Percentiles rank a stretch among this genome's conserved stretches.
Evolutionary conservation across 352 stramenopile genomes (phyloP).

Genomic region (Pythium apleroticum): DNA sequence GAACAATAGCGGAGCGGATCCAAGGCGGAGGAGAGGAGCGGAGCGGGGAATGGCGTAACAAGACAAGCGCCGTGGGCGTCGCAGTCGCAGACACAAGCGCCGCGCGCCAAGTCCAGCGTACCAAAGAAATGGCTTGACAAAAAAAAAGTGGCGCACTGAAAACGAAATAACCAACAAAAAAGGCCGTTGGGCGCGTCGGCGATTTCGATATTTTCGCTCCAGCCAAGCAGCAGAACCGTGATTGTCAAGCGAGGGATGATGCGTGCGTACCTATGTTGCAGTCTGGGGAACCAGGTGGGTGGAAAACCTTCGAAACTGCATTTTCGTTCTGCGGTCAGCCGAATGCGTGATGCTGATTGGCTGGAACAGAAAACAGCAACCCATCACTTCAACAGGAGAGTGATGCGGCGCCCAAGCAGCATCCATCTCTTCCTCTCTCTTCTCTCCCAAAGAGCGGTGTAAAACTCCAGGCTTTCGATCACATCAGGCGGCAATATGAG

Average conservation of each 20-base stretch:
- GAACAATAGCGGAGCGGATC: background rate
- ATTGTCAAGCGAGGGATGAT: slow-evolving; percentile 11
- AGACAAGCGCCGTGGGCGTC: background rate
- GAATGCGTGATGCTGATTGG: slow-evolving; percentile 4
- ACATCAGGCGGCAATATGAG: too few species aligned
- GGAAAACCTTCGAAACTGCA: slow-evolving; percentile 10
- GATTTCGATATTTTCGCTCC: slow-evolving; percentile 3
- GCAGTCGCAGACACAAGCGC: background rate
- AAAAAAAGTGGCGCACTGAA: background rate
- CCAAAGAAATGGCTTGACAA: background rate
- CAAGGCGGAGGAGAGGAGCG: background rate
- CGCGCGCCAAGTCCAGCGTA: background rate
- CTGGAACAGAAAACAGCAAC: background rate
- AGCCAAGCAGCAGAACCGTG: too few species aligned
- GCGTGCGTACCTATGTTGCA: slow-evolving; percentile 23
- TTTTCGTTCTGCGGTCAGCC: slow-evolving; percentile 9
- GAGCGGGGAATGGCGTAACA: background rate
- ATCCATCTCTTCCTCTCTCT: background rate
- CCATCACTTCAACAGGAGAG: slow-evolving; percentile 11
- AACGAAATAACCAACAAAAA: background rate
- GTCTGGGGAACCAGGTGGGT: slow-evolving; percentile 3
- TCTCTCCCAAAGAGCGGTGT: too few species aligned
- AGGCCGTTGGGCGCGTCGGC: background rate
- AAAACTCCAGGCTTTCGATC: too few species aligned
- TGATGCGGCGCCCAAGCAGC: background rate